phyloP scores from a whole-genome alignment of 257 asterid genomes.

The Perilla frutescens region DNA sequence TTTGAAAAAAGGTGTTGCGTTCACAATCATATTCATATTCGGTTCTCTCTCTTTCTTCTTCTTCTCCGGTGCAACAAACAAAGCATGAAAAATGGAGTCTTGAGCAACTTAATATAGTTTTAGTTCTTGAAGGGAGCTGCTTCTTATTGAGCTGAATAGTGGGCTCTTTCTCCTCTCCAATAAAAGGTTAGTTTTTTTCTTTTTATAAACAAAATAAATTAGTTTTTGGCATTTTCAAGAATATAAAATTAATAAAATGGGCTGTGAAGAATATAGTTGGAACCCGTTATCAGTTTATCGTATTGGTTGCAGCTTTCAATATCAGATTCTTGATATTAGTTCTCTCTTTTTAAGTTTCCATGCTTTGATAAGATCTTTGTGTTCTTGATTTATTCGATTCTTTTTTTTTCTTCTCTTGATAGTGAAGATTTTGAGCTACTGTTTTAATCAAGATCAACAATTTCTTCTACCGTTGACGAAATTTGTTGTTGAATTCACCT shows the following conservation, averaged over 20 bases:
- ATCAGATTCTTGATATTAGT: conserved; percentile 33
- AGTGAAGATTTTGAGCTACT: conserved; percentile 23
- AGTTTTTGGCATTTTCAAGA: conserved; percentile 28
- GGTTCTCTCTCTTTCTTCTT: conserved; percentile 40
- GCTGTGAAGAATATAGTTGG: conserved; percentile 21
- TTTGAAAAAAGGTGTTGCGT: conserved; percentile 54
- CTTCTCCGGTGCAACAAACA: conserved; percentile 37
- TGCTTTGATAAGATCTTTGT: conserved; percentile 30
- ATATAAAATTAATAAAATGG: conserved; percentile 9
- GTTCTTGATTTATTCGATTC: conserved; percentile 23
- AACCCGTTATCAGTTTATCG: conserved; percentile 17
- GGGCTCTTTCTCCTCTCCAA: conserved; percentile 36
- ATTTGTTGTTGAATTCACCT: not conserved
- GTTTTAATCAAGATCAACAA: conserved; percentile 18
- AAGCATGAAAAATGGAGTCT: conserved; percentile 42
- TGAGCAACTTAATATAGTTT: conserved; percentile 35
- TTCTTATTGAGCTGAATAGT: conserved; percentile 37
- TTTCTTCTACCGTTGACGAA: conserved; percentile 16
- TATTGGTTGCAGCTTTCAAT: conserved; percentile 29
- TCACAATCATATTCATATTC: conserved; percentile 55
- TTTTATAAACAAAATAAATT: not conserved
- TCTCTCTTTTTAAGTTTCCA: not conserved
- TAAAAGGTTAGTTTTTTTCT: conserved; percentile 43
- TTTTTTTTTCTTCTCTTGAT: not conserved
- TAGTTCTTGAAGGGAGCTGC: conserved; percentile 38